Evolutionary conservation across 176 grass and related monocot genomes (phyloP), one percentile per base, ranked within the genome.

Genomic region (Neostapfia colusana): DNA sequence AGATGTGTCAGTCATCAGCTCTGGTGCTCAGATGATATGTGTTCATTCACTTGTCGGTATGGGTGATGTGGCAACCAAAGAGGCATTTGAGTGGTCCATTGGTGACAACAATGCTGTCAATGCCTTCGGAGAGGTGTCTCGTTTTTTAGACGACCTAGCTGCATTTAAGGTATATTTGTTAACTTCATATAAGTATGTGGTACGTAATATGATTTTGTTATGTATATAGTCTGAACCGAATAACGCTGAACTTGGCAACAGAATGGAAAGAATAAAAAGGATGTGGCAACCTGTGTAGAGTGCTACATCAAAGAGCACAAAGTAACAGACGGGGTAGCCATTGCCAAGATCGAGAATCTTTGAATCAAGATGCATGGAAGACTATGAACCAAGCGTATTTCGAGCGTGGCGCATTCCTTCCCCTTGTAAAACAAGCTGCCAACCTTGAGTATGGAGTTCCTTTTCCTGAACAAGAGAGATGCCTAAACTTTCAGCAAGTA

Each of bases 231-330:
- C 0, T 48, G 12, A 48, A 16, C 45, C 45, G 31, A 31, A 31
- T 48, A 48, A 48, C 14, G 14, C 15, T 48, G 14, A 48, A 48
- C 12, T 56, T 53, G 13, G 20, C 20, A 18, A 15, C 25, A 79
- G 74, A 61, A 79, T n/a, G 73, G 82, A 40, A 78, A 57, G 59
- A 81, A 51, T 4, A 51, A 51, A 51, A 51, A 1, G 16, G 49
- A 51, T 2, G 49, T 51, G 49, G 49, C 49, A 18, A 51, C 17
- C 16, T 51, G 5, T 51, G 49, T 51, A 20, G 49, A 51, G 49
- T 20, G 49, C 18, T 51, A 51, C 49, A 51, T 51, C 18, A 51
- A 51, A 0, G 49, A 51, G 17, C 17, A 51, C 18, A 18, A 20
- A 7, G 49, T 51, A 7, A 2, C 17, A 20, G 18, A 20, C 6